Evolutionary conservation across 2,329 filamentous ascomycete species (phyloP).

Genomic region (Scedosporium boydii): DNA sequence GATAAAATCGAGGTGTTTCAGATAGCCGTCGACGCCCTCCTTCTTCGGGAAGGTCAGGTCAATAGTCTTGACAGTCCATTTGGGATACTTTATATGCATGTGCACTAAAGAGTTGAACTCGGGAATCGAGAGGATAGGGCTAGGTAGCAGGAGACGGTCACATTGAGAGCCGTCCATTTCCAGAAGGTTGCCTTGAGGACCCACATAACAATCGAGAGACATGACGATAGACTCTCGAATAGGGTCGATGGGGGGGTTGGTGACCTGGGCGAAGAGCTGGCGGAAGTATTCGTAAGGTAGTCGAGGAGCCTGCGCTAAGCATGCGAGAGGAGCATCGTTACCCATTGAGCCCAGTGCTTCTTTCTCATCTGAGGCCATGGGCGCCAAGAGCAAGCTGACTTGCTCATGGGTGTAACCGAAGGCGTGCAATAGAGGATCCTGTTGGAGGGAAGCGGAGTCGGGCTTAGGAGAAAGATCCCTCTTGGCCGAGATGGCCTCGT

Average conservation of each 20-base stretch:
- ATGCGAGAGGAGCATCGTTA: slow-evolving; percentile 89
- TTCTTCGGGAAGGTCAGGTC: slow-evolving; percentile 89
- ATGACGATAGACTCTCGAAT: slow-evolving; percentile 97
- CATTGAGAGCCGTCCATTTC: slow-evolving; percentile 92
- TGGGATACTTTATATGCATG: slow-evolving; percentile 59
- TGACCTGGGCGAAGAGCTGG: slow-evolving; percentile 95
- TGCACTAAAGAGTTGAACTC: slow-evolving; percentile 85
- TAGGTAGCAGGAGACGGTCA: slow-evolving; percentile 73
- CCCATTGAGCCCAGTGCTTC: slow-evolving; percentile 97
- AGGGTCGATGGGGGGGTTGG: slow-evolving; percentile 93
- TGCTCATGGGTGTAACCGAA: slow-evolving; percentile 96
- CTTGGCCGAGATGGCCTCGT: slow-evolving; percentile 48
- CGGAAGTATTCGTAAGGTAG: slow-evolving; percentile 95
- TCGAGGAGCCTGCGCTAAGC: slow-evolving; percentile 79
- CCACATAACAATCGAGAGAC: slow-evolving; percentile 94
- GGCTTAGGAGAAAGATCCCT: slow-evolving; percentile 58
- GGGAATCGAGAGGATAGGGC: slow-evolving; percentile 78
- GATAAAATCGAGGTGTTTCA: slow-evolving; percentile 79
- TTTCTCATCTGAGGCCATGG: slow-evolving; percentile 96
- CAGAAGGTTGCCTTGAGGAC: slow-evolving; percentile 86
- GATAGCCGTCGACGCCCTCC: slow-evolving; percentile 73
- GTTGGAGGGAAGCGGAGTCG: slow-evolving; percentile 63
- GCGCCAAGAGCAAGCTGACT: slow-evolving; percentile 80
- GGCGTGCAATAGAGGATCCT: slow-evolving; percentile 73
- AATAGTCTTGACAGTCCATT: slow-evolving; percentile 83